A percentile compares a stretch with the other conserved stretches of the same genome.
Evolutionary conservation across 805 yeast genomes (phyloP).

Genomic region (Nakazawaea wyomingensis): DNA sequence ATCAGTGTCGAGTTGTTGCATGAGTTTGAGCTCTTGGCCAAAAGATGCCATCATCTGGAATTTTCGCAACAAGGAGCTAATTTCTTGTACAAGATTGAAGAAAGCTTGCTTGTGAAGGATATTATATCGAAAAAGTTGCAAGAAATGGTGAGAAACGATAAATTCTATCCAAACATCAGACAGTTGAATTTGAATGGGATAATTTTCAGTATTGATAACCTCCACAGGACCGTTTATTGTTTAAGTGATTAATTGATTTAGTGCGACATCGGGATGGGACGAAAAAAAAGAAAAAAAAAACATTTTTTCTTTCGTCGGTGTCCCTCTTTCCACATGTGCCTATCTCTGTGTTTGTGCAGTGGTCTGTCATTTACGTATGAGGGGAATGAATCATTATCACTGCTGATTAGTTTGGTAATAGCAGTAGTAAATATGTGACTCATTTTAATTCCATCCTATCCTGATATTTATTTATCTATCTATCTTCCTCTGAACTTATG

Average conservation of each 20-base stretch:
- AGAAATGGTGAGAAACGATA: background rate
- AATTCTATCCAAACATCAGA: background rate
- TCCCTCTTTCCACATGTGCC: background rate
- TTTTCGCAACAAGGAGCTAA: no score
- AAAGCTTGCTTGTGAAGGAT: background rate
- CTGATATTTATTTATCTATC: no score
- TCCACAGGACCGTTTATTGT: background rate
- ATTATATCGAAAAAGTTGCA: background rate
- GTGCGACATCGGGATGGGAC: no score
- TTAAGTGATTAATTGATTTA: slow-evolving; percentile 9
- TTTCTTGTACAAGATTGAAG: background rate
- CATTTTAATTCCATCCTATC: no score
- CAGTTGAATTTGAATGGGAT: slow-evolving; percentile 4
- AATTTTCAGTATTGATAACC: background rate
- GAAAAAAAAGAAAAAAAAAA: background rate
- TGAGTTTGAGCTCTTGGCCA: background rate
- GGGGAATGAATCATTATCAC: no score
- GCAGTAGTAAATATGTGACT: no score
- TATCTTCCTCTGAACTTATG: no score
- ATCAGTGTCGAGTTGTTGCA: background rate
- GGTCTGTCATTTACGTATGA: no score
- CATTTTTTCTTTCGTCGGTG: background rate
- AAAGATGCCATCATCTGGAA: no score
- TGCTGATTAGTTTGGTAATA: no score
- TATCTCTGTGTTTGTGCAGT: no score